Evolutionary conservation across 805 yeast genomes (phyloP), one percentile per base, ranked within the genome.

Genomic region (Ogataea siamensis): DNA sequence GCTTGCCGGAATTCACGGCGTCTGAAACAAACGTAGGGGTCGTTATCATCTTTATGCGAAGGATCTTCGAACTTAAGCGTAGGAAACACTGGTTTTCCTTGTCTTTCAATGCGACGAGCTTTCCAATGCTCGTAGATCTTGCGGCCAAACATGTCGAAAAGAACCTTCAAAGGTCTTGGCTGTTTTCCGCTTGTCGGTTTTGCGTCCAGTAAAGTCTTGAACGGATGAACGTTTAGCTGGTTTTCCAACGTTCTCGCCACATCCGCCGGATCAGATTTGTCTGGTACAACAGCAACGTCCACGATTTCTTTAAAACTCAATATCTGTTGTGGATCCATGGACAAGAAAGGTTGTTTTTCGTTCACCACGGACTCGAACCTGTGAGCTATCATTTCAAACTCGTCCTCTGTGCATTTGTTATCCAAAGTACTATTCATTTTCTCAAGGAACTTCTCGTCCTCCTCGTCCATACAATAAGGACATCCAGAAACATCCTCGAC

Each of bases 1-100:
- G 94, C 93, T 57, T 86, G 97, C 49, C 99, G 78, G 48, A 87
- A 83, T 56, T 89, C 98, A 61, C 99, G 83, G 50, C 96, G 80
- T 54, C 99, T 77, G 70, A 93, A 93, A 66, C 97, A 87, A 27
- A 87, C 83, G 61, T 93, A 93, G 2, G 99, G 98, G 60, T 93
- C 97, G 43, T 75, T 76, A 54, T 89, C 97, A 54, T 89, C 97
- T 55, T 88, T 88, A 27, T 58, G 60, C 39, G 76, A 77, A 16
- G 86, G 86, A 50, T 86, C 89, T 64, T 89, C 97, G 58, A 86
- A 88, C 58, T 80, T 85, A 34, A 93, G 68, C 11, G 71, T 61
- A 4, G 97, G 95, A 49, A 78, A 73, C 14, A 93, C 74, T 4
- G 83, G 62, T 50, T 75, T 74, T 21, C 97, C 97, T 18, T 68